phyloP scores from a whole-genome alignment of 2,329 filamentous ascomycete species.

The Nigrospora oryzae region DNA sequence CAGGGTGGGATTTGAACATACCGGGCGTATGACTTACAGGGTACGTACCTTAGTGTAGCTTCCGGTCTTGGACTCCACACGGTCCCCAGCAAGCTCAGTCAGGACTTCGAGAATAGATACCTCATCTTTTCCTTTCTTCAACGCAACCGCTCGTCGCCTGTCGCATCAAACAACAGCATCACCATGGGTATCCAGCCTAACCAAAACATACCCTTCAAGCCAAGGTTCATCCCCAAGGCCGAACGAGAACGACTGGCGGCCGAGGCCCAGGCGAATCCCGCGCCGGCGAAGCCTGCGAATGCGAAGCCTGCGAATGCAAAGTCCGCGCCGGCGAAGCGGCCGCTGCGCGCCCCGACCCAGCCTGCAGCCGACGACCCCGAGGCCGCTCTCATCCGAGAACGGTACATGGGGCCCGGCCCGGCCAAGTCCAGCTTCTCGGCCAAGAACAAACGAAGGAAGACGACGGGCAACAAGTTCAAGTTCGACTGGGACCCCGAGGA shows the following conservation, averaged over 20 bases:
- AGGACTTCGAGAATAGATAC: no score
- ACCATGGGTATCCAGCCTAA: no score
- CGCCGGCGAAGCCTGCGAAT: constrained; percentile 24
- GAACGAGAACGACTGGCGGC: constrained; percentile 62
- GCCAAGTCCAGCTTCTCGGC: constrained; percentile 81
- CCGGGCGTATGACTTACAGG: no score
- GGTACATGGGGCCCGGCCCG: constrained; percentile 87
- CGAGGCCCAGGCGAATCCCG: constrained; percentile 32
- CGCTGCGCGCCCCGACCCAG: no score
- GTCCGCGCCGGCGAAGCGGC: constrained; percentile 7
- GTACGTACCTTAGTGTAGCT: no score
- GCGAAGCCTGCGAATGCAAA: constrained; percentile 24
- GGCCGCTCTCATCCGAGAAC: constrained; percentile 63
- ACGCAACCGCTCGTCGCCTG: no score
- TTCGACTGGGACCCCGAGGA: constrained; percentile 97
- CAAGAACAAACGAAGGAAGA: constrained; percentile 89
- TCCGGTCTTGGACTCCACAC: no score
- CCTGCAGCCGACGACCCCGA: constrained; percentile 51
- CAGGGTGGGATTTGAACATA: no score
- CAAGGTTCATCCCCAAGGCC: constrained; percentile 71
- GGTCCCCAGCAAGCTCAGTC: no score
- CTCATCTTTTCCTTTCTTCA: no score
- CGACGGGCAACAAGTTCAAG: constrained; percentile 95
- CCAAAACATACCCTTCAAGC: constrained; percentile 40
- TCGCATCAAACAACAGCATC: constrained; percentile 34